Evolutionary conservation across 805 yeast species (phyloP), one percentile per base, ranked within the genome.

Genomic region (Ogataea pini): DNA sequence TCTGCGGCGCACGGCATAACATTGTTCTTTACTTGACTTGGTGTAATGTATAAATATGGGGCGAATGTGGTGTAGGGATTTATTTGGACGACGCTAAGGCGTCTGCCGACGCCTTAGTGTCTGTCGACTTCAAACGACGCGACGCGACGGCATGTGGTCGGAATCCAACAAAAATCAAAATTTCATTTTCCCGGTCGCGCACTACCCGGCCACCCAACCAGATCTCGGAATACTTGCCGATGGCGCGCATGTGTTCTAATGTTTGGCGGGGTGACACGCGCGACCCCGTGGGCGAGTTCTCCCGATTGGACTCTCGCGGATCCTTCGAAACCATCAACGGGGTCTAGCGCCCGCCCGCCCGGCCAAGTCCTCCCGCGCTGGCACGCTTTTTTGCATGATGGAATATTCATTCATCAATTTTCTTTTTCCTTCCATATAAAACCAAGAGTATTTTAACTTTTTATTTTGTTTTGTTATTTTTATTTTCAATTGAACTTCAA

Each of bases 121-220:
- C 9, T 24, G 31, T n/a, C 20, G 36, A 32, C 20, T 7, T 8
- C 25, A 18, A 19, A 25, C 28, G 27, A 20, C 25, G 36, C 20
- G 19, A 17, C 36, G 18, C 25, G 31, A 7, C 34, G 16, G 17
- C 34, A n/a, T n/a, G n/a, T n/a, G n/a, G n/a, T n/a, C n/a, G n/a
- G 37, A 41, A 41, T 41, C 44, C 44, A 41, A 41, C 44, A 41
- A 31, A 41, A 19, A 7, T 13, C 8, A 4, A 22, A 19, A n/a
- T 14, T 6, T 13, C 7, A 17, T 9, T 32, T 18, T 8, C n/a
- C 7, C 34, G 25, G 25, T 4, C 33, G 33, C 25, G 42, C 42
- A 39, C 42, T 31, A 39, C 42, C 17, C 14, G 12, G n/a, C 12
- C 44, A 31, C 20, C 44, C 44, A 41, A 41, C 44, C 44, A 41